These are phyloP conservation scores for Boletus insuetus DNA, from an alignment of 768 basidiomycete genomes.

Conservation along the genomic window DNA sequence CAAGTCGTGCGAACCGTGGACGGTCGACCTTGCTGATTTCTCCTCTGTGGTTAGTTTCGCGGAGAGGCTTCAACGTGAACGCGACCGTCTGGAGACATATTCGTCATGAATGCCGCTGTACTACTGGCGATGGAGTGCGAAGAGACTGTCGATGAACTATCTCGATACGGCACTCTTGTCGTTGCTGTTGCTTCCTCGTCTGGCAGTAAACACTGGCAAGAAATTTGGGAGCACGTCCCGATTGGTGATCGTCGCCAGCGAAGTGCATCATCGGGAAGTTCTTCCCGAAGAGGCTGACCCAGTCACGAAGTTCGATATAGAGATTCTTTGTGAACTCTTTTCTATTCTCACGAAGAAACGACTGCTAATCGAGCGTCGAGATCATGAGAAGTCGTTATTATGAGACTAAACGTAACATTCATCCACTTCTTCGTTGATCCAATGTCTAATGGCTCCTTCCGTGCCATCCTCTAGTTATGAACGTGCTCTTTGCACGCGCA, in stretches of 20 bases:
- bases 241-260: constrained; percentile 34
- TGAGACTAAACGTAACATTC: constrained; percentile 26
- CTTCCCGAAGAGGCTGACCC: constrained; percentile 25
- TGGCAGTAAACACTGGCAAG: constrained; percentile 26
- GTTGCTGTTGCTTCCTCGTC: constrained; percentile 32
- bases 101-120: constrained; percentile 45
- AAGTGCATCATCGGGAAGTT: constrained; percentile 17
- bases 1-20: too few species aligned
- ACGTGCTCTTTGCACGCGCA: constrained; percentile 30
- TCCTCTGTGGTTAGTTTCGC: not conserved
- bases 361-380: constrained; percentile 4
- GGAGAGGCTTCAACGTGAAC: constrained; percentile 5
- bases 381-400: constrained; percentile 20
- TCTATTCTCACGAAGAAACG: not conserved
- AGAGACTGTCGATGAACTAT: constrained; percentile 35
- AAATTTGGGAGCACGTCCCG: constrained; percentile 22
- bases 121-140: constrained; percentile 3
- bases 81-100: constrained; percentile 22
- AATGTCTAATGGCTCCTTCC: not conserved
- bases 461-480: constrained; percentile 21
- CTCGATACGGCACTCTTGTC: constrained; percentile 32
- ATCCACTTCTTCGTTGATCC: not conserved
- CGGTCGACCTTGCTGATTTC: too few species aligned
- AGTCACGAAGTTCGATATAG: constrained; percentile 23
- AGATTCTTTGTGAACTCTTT: constrained; percentile 11